Evolutionary conservation across 495 filamentous ascomycete species (phyloP), one percentile per base, ranked within the genome.

Genomic region (Entonaema liquescens): DNA sequence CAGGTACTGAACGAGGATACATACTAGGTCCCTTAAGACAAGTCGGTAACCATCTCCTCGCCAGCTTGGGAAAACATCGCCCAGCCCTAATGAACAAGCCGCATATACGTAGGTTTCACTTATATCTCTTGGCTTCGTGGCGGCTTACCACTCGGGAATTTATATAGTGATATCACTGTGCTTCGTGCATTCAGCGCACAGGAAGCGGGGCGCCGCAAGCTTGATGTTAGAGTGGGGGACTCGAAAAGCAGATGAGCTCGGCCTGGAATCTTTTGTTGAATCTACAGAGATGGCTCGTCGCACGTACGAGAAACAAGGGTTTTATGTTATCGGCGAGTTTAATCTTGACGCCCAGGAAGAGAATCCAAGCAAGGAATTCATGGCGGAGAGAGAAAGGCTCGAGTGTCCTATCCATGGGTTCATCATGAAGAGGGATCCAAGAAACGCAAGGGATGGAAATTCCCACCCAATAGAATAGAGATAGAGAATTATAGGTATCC

Each of bases 231-330:
- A 73, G 15, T 83, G 80, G 80, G 80, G 80, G 17, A 72, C 73
- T 9, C 23, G 69, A 50, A 77, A 76, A 67, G 77, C 79, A 3
- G 80, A 82, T 49, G 77, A 79, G 35, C 61, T 80, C 11, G 74
- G 76, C 23, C 55, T 83, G 13, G 75, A 78, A 49, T 72, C 78
- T 19, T 78, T 81, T 29, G 76, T 83, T 4, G 80, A 83, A 70
- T 71, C 79, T 35, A 80, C 79, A 9, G 78, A 77, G 29, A 67
- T 67, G 17, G 81, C 78, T 13, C 77, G 77, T 25, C 58, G 62
- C 4, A 59, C 74, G n/a, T 83, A 83, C 49, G 73, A 79, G 63
- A 67, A 70, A 33, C 55, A 74, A 55, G 80, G 79, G 19, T 83
- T 76, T 42, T 55, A 59, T 23, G 59, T 69, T 19, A 44, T 69